A percentile compares a stretch with the other conserved stretches of the same genome.
phyloP scores from a whole-genome alignment of 208 protist species.

The Perkinsela sp. region DNA sequence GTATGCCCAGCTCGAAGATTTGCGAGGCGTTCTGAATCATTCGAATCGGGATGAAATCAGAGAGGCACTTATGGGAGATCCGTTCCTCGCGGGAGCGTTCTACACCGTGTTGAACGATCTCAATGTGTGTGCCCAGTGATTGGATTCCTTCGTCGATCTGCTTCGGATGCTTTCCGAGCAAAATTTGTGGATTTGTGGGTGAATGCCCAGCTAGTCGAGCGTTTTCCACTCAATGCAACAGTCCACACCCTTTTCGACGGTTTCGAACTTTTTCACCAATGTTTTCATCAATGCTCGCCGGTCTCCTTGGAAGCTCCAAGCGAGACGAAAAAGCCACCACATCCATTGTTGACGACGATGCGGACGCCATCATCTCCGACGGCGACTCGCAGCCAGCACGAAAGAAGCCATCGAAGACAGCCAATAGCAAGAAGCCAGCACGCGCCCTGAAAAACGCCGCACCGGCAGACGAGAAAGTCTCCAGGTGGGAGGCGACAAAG shows the following conservation, averaged over 20 bases:
- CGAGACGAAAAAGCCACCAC: too few species aligned
- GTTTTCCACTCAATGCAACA: too few species aligned
- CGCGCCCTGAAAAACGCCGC: not conserved
- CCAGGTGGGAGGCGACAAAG: not conserved
- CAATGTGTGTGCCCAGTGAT: too few species aligned
- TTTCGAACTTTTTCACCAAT: too few species aligned
- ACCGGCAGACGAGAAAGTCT: not conserved
- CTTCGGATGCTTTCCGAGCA: too few species aligned
- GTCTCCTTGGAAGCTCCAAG: too few species aligned
- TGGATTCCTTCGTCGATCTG: too few species aligned
- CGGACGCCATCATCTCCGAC: not conserved
- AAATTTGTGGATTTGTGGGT: too few species aligned
- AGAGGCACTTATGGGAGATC: not conserved
- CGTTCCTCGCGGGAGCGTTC: not conserved
- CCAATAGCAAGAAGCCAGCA: not conserved
- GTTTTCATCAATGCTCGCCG: too few species aligned
- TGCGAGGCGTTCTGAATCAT: not conserved
- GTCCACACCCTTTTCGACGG: too few species aligned
- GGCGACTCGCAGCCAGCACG: not conserved
- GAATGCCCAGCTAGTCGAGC: too few species aligned
- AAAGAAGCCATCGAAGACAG: not conserved
- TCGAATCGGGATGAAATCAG: not conserved
- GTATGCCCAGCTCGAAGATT: not conserved
- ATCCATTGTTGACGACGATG: not conserved
- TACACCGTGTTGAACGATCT: not conserved